Base-by-base conservation (phyloP, 2,329 filamentous ascomycete genomes). In the Exophiala sp. region DNA sequence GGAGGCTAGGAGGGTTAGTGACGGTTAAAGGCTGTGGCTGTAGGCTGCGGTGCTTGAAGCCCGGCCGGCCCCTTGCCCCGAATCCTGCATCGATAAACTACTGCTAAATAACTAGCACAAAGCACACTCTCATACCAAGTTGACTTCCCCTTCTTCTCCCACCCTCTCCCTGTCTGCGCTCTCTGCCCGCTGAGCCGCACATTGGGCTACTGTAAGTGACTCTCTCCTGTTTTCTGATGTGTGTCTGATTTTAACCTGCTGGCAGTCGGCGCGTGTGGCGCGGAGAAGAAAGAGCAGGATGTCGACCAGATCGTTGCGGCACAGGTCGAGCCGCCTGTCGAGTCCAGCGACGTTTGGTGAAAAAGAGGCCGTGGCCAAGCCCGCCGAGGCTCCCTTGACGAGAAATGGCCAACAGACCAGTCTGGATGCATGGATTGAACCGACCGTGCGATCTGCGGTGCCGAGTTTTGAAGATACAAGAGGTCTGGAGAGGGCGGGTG, bases 391-490 rank as follows among this genome's bases (percentile, higher is more conserved):
- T 19, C 40, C 46, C 24, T 42, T 38, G 43, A 32, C 46, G 14
- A 52, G 46, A 46, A 53, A 58, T 56, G 55, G 53, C 41, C 46
- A 46, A 34, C 53, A 55, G 46, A 52, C 51, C 42, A 53, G 45
- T 41, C 46, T 57, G 52, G 70, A 75, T 52, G 63, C 60, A 51
- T 81, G 78, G 80, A 66, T 73, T 34, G 81, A 85, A 66, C 81
- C 81, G 42, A 66, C 73, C 30, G 62, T 78, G 40, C 73, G 76
- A 50, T 64, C 67, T 41, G 73, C 75, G 40, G 71, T 71, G 40
- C 75, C 89, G 9, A 91, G 85, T 65, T 95, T 84, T 64, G 81
- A 87, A 72, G 88, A 95, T 59, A 74, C 79, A 65, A 80, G 77
- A 50, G 86, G 85, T 38, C 77, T 93, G 59, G 74, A 84, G 62